Percentiles rank a stretch among this genome's conserved stretches.
phyloP scores from a whole-genome alignment of 75 land plant species.

The Larix kaempferi region DNA sequence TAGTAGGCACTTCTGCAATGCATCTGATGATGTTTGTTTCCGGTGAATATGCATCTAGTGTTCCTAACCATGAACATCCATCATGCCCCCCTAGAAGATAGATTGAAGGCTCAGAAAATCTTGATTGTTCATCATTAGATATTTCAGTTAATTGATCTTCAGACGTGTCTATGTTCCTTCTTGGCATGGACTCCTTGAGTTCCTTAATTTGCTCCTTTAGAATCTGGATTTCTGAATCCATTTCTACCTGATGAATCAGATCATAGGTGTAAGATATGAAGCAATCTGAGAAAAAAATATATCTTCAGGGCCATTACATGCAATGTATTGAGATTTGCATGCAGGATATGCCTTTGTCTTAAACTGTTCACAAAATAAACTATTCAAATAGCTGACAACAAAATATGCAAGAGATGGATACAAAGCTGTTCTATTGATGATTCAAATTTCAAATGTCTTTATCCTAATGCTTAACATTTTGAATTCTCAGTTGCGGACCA shows the following conservation, averaged over 20 bases:
- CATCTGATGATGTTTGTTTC: slow-evolving; percentile 30
- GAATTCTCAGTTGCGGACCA: neutral
- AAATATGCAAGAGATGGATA: neutral
- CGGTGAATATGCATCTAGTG: slow-evolving; percentile 56
- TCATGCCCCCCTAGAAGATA: slow-evolving; percentile 75
- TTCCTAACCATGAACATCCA: slow-evolving; percentile 46
- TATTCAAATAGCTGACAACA: neutral
- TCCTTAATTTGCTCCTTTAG: slow-evolving; percentile 11
- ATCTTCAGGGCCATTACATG: neutral
- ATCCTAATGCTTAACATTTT: neutral
- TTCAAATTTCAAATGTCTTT: neutral
- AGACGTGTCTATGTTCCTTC: neutral
- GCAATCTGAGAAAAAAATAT: neutral
- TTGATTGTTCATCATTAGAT: neutral
- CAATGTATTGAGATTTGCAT: neutral
- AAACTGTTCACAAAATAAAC: neutral
- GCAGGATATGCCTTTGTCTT: neutral
- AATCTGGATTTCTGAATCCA: neutral
- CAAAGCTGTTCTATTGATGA: neutral
- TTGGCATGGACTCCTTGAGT: neutral
- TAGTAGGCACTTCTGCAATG: slow-evolving; percentile 44
- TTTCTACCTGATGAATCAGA: slow-evolving; percentile 5
- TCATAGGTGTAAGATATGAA: neutral
- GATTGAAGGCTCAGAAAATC: slow-evolving; percentile 22
- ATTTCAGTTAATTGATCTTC: slow-evolving; percentile 13